Evolutionary conservation across 164 flowering plant genomes (phyloP).

Genomic region (Hamamelis virginiana): DNA sequence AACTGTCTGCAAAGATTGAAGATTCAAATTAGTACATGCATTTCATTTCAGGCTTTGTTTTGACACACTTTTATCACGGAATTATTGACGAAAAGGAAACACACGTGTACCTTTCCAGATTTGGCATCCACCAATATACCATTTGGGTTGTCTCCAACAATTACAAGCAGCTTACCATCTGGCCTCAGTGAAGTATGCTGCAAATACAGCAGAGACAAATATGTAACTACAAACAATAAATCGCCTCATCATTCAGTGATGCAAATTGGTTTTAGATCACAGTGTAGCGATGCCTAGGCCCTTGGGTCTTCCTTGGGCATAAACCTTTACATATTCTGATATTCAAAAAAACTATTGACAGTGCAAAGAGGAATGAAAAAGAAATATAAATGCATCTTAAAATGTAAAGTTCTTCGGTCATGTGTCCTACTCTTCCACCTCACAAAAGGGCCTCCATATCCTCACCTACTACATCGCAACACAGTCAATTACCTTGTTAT

Average conservation of each 20-base stretch:
- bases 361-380: too few species aligned
- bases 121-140: conserved; percentile 71
- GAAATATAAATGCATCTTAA: too few species aligned
- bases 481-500: too few species aligned
- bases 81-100: neutral
- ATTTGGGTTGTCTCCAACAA: conserved; percentile 88
- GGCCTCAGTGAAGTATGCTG: conserved; percentile 93
- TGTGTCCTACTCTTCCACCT: too few species aligned
- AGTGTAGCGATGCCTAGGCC: neutral
- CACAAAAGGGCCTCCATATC: too few species aligned
- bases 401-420: too few species aligned
- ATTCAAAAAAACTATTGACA: too few species aligned
- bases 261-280: neutral
- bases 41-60: neutral
- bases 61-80: neutral
- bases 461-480: too few species aligned
- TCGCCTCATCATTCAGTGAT: neutral
- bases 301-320: too few species aligned
- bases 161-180: conserved; percentile 68
- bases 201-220: conserved; percentile 9
- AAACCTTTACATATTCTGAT: too few species aligned
- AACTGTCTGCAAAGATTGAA: conserved; percentile 43
- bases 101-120: conserved; percentile 68
- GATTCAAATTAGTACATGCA: neutral
- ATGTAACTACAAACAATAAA: neutral